These are phyloP conservation scores for Pseudopediastrum boryanum DNA, from an alignment of 139 green algal genomes.

Conservation along the genomic window DNA sequence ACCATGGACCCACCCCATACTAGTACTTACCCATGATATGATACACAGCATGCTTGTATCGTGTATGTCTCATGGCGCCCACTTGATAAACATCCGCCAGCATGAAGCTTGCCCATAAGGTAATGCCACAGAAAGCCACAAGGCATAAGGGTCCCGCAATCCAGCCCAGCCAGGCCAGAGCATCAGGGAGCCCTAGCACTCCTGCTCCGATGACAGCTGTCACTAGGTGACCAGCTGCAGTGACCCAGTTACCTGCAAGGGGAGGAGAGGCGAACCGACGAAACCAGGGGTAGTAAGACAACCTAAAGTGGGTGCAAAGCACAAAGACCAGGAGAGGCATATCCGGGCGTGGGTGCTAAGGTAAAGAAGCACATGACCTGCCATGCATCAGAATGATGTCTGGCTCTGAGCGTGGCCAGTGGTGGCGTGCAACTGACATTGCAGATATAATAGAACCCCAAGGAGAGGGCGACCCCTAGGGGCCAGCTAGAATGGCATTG, in stretches of 20 bases:
- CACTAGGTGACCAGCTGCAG: constrained; percentile 27
- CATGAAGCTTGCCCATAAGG: constrained; percentile 41
- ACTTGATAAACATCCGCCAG: constrained; percentile 50
- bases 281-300: no score
- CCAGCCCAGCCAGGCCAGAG: constrained; percentile 11
- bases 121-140: constrained; percentile 48
- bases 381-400: no score
- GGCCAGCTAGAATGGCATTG: no score
- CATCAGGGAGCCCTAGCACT: constrained; percentile 10
- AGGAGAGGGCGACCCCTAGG: no score
- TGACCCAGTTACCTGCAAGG: constrained; percentile 27
- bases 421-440: no score
- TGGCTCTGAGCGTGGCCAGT: no score
- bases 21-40: constrained; percentile 19
- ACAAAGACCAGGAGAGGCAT: no score
- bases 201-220: constrained; percentile 35
- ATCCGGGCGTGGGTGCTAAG: no score
- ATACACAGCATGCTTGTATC: neutral
- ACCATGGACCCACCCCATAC: neutral
- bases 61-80: constrained; percentile 1
- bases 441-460: no score
- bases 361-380: no score
- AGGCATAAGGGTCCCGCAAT: constrained; percentile 25
- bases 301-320: no score
- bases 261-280: no score